These are phyloP conservation scores for Sugiyamaella smithiae DNA, from an alignment of 805 yeast genomes.

Conservation along the genomic window DNA sequence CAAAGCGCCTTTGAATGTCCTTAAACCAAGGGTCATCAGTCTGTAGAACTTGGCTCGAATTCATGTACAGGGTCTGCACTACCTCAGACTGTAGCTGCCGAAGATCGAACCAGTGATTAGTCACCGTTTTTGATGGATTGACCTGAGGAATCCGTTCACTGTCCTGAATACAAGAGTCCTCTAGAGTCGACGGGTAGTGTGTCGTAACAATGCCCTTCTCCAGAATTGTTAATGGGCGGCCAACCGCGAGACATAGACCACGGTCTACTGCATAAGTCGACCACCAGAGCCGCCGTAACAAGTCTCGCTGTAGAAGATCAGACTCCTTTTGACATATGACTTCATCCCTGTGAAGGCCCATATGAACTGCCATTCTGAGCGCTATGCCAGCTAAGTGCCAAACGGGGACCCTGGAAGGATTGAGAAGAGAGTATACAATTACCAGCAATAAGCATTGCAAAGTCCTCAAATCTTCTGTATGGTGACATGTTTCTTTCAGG, in stretches of 20 bases:
- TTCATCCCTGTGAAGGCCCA: slow-evolving; percentile 18
- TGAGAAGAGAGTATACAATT: slow-evolving; percentile 14
- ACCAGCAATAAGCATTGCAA: slow-evolving; percentile 14
- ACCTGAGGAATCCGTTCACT: slow-evolving; percentile 4
- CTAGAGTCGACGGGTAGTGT: slow-evolving; percentile 13
- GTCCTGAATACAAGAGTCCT: slow-evolving; percentile 11
- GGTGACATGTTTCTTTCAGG: slow-evolving; percentile 7
- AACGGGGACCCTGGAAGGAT: slow-evolving; percentile 15
- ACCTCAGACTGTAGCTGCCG: slow-evolving; percentile 15
- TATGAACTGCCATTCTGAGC: slow-evolving; percentile 14
- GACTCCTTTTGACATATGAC: slow-evolving; percentile 1
- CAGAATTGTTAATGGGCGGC: slow-evolving; percentile 14
- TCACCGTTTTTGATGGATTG: slow-evolving; percentile 8
- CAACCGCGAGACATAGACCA: slow-evolving; percentile 15
- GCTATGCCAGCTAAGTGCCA: slow-evolving; percentile 20
- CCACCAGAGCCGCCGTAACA: slow-evolving; percentile 15
- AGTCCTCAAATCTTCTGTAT: slow-evolving; percentile 14
- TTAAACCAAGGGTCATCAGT: slow-evolving; percentile 15
- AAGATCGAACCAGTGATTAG: slow-evolving; percentile 17
- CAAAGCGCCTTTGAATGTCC: slow-evolving; percentile 10
- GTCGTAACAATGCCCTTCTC: slow-evolving; percentile 11
- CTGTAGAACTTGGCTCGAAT: slow-evolving; percentile 1
- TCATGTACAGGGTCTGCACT: slow-evolving; percentile 12
- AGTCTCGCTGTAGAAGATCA: slow-evolving; percentile 5
- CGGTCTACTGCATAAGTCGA: slow-evolving; percentile 16